These are phyloP conservation scores for Spinacia oleracea DNA, from an alignment of 179 eudicot genomes.

Conservation along the genomic window DNA sequence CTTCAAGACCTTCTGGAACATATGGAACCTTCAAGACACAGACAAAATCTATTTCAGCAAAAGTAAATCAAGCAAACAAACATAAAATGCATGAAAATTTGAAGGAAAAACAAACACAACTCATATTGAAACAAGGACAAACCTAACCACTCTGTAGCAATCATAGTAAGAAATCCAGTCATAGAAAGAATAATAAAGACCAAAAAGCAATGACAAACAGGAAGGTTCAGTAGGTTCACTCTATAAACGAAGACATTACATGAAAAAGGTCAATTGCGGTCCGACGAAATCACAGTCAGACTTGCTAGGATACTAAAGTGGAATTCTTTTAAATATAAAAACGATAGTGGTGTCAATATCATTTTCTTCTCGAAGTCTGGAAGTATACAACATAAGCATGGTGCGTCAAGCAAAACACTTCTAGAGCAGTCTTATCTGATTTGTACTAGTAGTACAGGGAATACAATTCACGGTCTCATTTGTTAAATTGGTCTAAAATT, in stretches of 20 bases:
- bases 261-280: neutral
- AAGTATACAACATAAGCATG: neutral
- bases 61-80: slow-evolving; percentile 2
- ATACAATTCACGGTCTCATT: too few species aligned
- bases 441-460: too few species aligned
- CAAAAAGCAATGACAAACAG: neutral
- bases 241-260: neutral
- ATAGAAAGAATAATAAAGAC: neutral
- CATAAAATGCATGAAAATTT: neutral
- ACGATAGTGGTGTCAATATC: neutral
- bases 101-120: neutral
- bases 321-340: neutral
- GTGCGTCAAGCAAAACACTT: too few species aligned
- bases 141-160: neutral
- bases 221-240: neutral
- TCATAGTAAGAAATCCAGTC: neutral
- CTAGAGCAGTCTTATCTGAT: too few species aligned
- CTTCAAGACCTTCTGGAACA: slow-evolving; percentile 89
- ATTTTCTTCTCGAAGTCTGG: neutral
- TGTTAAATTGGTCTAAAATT: too few species aligned
- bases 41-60: slow-evolving; percentile 11
- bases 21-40: slow-evolving; percentile 68
- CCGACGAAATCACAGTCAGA: neutral
- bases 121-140: neutral
- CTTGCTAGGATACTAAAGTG: neutral